Evolutionary conservation across 1,139 yeast genomes (phyloP), one percentile per base, ranked within the genome.

Genomic region (Taphrina communis): DNA sequence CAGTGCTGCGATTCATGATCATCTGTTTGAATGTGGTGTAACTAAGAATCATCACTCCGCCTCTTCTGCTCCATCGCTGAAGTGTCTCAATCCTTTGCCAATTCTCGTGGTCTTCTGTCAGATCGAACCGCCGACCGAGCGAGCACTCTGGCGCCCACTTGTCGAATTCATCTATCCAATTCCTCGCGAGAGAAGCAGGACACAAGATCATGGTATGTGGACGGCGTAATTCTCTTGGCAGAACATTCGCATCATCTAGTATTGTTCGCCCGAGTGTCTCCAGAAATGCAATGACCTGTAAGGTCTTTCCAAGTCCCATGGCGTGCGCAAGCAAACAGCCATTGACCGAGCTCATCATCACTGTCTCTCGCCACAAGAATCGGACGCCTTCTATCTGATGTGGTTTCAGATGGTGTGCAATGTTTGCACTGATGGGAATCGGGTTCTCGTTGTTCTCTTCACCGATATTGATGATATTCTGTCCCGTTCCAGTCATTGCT

Each of bases 61-160:
- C 99, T 79, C 65, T 76, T 82, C 69, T 80, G 75, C 12, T 85
- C 62, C 82, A 83, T 25, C 80, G 78, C 53, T 76, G 76, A 41
- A 38, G 55, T 17, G 46, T 25, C 7, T 41, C n/a, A 42, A 38
- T 11, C 42, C 62, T 25, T 42, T 42, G 46, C 55, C 25, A 21
- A 35, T 39, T 39, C 6, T 21, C 44, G 25, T 36, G 12, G 59
- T 55, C 42, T 44, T 39, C 42, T 6, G 31, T 19, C 44, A 35
- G 17, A 19, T 55, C 46, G 59, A n/a, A 55, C 14, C 11, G 8
- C 12, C 25, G 31, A 7, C 59, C 42, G 85, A 21, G 93, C 92
- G 94, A 88, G 0, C 97, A 98, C 0, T 92, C 82, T 1, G 99
- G 98, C 98, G 98, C 94, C 99, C 99, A 94, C 65, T 88, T 84